Conservation (phyloP, 306 rosid species). For the Fragaria vesca region DNA sequence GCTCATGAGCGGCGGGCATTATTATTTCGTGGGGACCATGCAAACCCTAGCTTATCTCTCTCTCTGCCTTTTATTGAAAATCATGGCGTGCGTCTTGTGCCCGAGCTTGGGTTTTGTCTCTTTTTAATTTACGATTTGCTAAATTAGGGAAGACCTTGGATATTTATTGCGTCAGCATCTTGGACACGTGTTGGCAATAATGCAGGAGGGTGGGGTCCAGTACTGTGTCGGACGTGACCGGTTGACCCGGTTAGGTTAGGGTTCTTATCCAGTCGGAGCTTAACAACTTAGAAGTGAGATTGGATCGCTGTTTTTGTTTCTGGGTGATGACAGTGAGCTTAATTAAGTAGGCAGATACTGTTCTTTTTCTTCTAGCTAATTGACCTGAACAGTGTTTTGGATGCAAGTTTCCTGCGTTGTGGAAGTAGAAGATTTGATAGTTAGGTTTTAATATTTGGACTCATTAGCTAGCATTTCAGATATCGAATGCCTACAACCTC, state of each 20-base stretch:
- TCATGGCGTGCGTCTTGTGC: conserved; percentile 58
- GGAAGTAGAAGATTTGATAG: background rate
- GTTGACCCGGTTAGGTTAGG: conserved; percentile 22
- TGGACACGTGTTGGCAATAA: conserved; percentile 66
- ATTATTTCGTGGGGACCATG: conserved; percentile 37
- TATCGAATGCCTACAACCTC: no score
- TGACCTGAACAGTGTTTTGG: background rate
- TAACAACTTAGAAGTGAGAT: background rate
- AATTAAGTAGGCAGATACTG: background rate
- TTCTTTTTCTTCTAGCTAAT: background rate
- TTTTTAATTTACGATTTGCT: background rate
- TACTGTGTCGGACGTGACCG: conserved; percentile 9
- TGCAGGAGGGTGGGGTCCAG: conserved; percentile 28
- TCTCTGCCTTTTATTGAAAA: conserved; percentile 35
- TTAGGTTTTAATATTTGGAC: background rate
- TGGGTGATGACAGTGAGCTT: background rate
- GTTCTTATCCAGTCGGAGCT: conserved; percentile 26
- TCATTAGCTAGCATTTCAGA: no score
- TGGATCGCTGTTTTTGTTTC: background rate
- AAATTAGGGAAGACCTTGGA: background rate
- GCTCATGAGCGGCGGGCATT: conserved; percentile 14
- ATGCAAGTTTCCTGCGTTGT: background rate
- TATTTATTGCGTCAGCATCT: conserved; percentile 43
- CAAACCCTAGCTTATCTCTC: background rate
- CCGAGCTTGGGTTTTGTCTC: conserved; percentile 3